Base-by-base conservation (phyloP, 495 filamentous ascomycete species). In the Emericellopsis terricola region DNA sequence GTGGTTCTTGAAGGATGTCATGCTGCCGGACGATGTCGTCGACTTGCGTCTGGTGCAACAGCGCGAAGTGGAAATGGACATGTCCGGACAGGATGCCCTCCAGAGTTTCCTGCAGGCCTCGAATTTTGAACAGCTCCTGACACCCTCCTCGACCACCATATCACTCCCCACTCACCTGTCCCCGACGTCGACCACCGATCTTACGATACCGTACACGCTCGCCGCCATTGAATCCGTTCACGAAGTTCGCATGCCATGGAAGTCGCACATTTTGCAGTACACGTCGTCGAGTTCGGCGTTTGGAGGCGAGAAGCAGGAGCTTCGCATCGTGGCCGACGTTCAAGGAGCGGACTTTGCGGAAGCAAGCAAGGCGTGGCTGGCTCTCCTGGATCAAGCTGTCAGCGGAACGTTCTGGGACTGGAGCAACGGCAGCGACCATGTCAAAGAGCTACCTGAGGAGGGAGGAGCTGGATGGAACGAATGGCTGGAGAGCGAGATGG, bases 161-260 rank as follows among this genome's bases (percentile, higher is more conserved):
- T 23, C 24, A 6, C 17, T 19, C 27, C 27, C 20, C 0, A 18
- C n/a, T n/a, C n/a, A n/a, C n/a, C n/a, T n/a, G n/a, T n/a, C n/a
- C n/a, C n/a, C n/a, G n/a, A n/a, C n/a, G n/a, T n/a, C n/a, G n/a
- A n/a, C n/a, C n/a, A n/a, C n/a, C n/a, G n/a, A n/a, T n/a, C n/a
- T n/a, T n/a, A n/a, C n/a, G n/a, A 21, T 9, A 29, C 64, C 8
- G 23, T 70, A 72, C 51, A 41, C 53, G 15, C 62, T 65, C 40
- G 51, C 49, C 18, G 57, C 57, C 2, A 36, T 65, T 5, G 64
- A 71, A 31, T 41, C 61, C 6, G 50, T 53, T 6, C 51, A 51
- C 16, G 42, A 45, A 28, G 39, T 62, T 15, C 38, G 49, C 1
- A 41, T 59, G 17, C 41, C 46, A 3, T 60, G 50, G 43, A 33